These are phyloP conservation scores for Trypanosoma platydactyli DNA, from an alignment of 208 protist genomes.

Conservation along the genomic window DNA sequence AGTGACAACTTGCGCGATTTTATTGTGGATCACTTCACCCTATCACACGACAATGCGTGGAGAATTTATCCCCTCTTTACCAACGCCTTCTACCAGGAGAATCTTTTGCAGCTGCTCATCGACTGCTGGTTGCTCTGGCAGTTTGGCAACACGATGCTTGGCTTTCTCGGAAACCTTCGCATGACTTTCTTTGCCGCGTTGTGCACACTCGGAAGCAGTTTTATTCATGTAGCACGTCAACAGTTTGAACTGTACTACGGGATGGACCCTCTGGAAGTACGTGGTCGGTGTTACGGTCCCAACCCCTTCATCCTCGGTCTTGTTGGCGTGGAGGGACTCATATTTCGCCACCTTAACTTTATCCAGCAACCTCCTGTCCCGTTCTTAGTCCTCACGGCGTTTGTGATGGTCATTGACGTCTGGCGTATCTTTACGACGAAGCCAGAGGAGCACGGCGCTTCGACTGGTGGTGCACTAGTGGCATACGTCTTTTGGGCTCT, in stretches of 20 bases:
- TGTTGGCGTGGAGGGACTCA: constrained; percentile 80
- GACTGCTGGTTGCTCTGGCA: constrained; percentile 85
- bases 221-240: constrained; percentile 80
- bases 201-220: constrained; percentile 68
- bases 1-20: constrained; percentile 82
- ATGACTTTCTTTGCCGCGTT: constrained; percentile 76
- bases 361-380: constrained; percentile 89
- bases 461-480: constrained; percentile 84
- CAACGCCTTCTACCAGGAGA: constrained; percentile 85
- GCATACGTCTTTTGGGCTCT: constrained; percentile 87
- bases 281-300: constrained; percentile 83
- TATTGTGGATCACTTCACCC: constrained; percentile 85
- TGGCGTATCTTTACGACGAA: constrained; percentile 86
- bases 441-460: constrained; percentile 81
- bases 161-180: constrained; percentile 81
- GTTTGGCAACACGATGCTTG: constrained; percentile 85
- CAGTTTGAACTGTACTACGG: constrained; percentile 84
- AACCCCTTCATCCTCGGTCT: constrained; percentile 90
- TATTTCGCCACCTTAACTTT: constrained; percentile 91
- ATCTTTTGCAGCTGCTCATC: constrained; percentile 86
- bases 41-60: constrained; percentile 80
- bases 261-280: constrained; percentile 82
- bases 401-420: constrained; percentile 89
- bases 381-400: constrained; percentile 85
- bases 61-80: constrained; percentile 87